Conservation (phyloP, 2,329 filamentous ascomycete species). For the Stemphylium beticola region DNA sequence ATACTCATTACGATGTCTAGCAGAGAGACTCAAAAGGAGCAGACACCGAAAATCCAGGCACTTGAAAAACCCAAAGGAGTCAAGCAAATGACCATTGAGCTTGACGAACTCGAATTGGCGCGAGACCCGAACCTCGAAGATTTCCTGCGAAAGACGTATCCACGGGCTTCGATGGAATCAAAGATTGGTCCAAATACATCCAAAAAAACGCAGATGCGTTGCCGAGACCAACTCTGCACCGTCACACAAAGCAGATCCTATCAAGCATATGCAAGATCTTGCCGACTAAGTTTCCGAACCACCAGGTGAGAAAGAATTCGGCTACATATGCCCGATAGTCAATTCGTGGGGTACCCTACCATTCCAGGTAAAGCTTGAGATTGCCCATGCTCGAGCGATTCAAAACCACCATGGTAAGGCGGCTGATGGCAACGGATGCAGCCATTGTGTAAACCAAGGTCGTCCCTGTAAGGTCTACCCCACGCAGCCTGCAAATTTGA, state of each 20-base stretch:
- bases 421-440: conserved; percentile 2
- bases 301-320: conserved; percentile 4
- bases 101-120: conserved; percentile 3
- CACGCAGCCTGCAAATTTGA: background rate
- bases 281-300: conserved; percentile 5
- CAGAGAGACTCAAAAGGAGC: background rate
- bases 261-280: conserved; percentile 10
- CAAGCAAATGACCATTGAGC: conserved; percentile 12
- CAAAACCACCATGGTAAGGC: conserved; percentile 8
- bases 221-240: background rate
- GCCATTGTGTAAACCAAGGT: conserved; percentile 3
- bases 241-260: background rate
- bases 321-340: background rate
- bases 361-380: background rate
- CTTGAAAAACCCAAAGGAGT: conserved; percentile 11
- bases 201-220: background rate
- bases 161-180: conserved; percentile 8
- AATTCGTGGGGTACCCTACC: conserved; percentile 4
- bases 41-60: background rate
- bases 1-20: conserved; percentile 1
- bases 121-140: conserved; percentile 1
- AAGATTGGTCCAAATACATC: conserved; percentile 1
- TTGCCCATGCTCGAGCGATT: conserved; percentile 19
- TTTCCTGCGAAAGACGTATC: conserved; percentile 9
- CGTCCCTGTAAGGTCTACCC: conserved; percentile 15